phyloP scores from a whole-genome alignment of 2,329 filamentous ascomycete species.

The Fusarium humuli region DNA sequence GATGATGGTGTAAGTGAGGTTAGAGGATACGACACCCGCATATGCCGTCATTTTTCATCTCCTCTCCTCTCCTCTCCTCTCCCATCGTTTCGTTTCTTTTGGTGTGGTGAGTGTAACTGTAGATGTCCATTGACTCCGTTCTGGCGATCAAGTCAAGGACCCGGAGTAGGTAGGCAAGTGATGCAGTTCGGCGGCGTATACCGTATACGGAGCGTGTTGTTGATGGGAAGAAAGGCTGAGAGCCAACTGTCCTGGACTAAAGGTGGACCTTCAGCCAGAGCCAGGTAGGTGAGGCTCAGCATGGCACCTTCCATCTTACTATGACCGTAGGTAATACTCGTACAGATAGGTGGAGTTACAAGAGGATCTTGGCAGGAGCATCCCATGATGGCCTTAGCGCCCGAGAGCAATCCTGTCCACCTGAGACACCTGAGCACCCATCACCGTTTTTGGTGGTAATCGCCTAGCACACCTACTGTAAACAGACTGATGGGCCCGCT shows the following conservation, averaged over 20 bases:
- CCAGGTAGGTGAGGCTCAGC: neutral
- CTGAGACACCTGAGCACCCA: constrained; percentile 40
- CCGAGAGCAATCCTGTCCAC: constrained; percentile 17
- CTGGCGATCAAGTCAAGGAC: neutral
- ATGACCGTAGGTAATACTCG: neutral
- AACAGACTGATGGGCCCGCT: constrained; percentile 7
- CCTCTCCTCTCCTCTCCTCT: neutral
- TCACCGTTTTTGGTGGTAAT: constrained; percentile 30
- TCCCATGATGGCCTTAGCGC: constrained; percentile 4
- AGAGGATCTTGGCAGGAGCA: neutral
- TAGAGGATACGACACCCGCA: constrained; percentile 5
- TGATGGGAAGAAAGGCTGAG: constrained; percentile 35
- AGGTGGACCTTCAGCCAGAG: constrained; percentile 10
- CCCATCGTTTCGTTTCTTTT: constrained; percentile 3
- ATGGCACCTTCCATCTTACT: neutral
- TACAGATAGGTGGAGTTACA: neutral
- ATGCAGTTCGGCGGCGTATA: constrained; percentile 20
- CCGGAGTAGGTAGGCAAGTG: neutral
- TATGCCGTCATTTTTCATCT: neutral
- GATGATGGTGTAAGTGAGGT: constrained; percentile 8
- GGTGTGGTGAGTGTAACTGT: neutral
- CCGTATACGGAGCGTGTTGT: constrained; percentile 30
- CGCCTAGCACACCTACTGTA: neutral
- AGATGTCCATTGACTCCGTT: neutral
- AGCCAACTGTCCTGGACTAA: neutral